phyloP scores from a whole-genome alignment of 2,329 filamentous ascomycete genomes.

The Sclerotinia borealis region DNA sequence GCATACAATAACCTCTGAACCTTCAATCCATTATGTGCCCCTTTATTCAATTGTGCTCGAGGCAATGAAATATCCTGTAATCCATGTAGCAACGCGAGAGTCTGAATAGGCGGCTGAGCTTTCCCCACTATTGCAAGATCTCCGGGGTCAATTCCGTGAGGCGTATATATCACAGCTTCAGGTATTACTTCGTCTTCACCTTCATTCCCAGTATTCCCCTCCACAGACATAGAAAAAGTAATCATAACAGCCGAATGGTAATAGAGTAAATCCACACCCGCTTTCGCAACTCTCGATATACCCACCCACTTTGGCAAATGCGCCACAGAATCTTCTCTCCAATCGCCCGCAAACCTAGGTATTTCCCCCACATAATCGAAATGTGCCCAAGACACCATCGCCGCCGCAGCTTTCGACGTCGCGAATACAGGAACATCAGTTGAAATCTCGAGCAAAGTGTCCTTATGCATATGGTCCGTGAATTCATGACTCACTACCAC shows the following conservation, averaged over 20 bases:
- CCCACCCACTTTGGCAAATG: constrained; percentile 55
- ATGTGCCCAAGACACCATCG: constrained; percentile 53
- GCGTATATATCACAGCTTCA: constrained; percentile 58
- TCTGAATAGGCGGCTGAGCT: constrained; percentile 42
- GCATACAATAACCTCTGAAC: constrained; percentile 47
- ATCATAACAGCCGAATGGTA: constrained; percentile 58
- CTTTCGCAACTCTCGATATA: constrained; percentile 50
- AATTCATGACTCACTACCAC: constrained; percentile 61
- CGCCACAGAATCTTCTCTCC: constrained; percentile 29
- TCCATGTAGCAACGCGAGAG: constrained; percentile 57
- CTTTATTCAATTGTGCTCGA: constrained; percentile 54
- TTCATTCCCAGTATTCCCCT: constrained; percentile 12
- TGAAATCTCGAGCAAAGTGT: constrained; percentile 52
- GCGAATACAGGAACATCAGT: constrained; percentile 52
- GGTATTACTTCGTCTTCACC: constrained; percentile 30
- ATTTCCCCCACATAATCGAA: constrained; percentile 48
- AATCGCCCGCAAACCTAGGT: constrained; percentile 23
- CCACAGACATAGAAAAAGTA: constrained; percentile 37
- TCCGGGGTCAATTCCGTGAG: constrained; percentile 50
- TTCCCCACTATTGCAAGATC: constrained; percentile 40
- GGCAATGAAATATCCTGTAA: constrained; percentile 50
- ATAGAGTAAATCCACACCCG: constrained; percentile 47
- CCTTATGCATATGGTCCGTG: constrained; percentile 58
- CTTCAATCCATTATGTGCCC: constrained; percentile 54
- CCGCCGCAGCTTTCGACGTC: constrained; percentile 48